phyloP scores from a whole-genome alignment of 495 filamentous ascomycete genomes.

The Cladorrhinum samala region DNA sequence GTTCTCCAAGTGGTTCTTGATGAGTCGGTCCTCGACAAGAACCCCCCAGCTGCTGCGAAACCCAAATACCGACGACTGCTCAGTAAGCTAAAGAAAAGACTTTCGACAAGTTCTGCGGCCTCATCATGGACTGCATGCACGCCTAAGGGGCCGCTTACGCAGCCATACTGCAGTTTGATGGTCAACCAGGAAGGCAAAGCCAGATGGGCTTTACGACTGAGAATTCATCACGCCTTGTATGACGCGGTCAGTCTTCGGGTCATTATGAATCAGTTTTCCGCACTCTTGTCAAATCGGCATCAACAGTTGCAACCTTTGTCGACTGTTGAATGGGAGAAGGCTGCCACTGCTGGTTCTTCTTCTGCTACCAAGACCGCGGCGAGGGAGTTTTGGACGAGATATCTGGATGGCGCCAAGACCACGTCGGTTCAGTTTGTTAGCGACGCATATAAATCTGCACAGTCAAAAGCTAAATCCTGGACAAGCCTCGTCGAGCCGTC shows the following conservation, averaged over 20 bases:
- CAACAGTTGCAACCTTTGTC: not conserved
- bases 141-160: not conserved
- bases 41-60: not conserved
- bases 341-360: not conserved
- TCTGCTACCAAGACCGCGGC: constrained; percentile 3
- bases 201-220: constrained; percentile 32
- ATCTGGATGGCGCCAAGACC: not conserved
- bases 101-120: not conserved
- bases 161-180: constrained; percentile 10
- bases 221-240: constrained; percentile 72
- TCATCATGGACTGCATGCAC: constrained; percentile 8
- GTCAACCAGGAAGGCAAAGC: constrained; percentile 5
- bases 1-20: constrained; percentile 43
- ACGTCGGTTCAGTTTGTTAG: not conserved
- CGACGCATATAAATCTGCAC: no score
- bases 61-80: not conserved
- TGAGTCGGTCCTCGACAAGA: not conserved
- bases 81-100: not conserved
- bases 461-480: constrained; percentile 5
- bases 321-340: not conserved
- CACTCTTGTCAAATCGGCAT: constrained; percentile 11
- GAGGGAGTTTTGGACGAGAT: not conserved
- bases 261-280: constrained; percentile 35
- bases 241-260: constrained; percentile 63
- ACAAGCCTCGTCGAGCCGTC: constrained; percentile 8